Percentiles rank a stretch among this genome's conserved stretches.
phyloP scores from a whole-genome alignment of 495 filamentous ascomycete species.

The Annulohypoxylon stygium region DNA sequence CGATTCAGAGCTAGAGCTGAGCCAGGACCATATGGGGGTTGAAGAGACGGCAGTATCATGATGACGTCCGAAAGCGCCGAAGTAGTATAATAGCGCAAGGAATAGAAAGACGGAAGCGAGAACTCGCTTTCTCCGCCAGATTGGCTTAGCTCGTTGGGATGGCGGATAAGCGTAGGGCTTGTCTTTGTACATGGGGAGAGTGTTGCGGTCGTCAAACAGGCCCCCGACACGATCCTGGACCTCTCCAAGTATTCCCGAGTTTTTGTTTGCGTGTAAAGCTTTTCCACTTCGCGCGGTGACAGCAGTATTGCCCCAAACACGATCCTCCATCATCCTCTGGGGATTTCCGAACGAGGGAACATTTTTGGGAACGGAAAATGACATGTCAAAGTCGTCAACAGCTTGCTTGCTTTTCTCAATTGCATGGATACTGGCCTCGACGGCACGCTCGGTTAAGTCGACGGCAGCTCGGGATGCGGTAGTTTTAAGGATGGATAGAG shows the following conservation, averaged over 20 bases:
- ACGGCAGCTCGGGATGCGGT: slow-evolving; percentile 56
- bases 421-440: slow-evolving; percentile 57
- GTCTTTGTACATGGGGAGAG: slow-evolving; percentile 97
- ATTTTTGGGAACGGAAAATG: slow-evolving; percentile 75
- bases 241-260: slow-evolving; percentile 58
- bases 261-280: slow-evolving; percentile 44
- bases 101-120: slow-evolving; percentile 56
- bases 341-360: slow-evolving; percentile 78
- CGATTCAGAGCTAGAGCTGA: slow-evolving; percentile 53
- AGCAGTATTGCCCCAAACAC: slow-evolving; percentile 69
- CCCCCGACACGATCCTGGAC: slow-evolving; percentile 60
- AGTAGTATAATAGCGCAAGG: slow-evolving; percentile 69
- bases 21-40: slow-evolving; percentile 59
- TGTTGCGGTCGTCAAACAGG: slow-evolving; percentile 67
- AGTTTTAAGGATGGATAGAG: slow-evolving; percentile 60
- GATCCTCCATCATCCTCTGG: slow-evolving; percentile 76
- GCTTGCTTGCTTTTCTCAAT: slow-evolving; percentile 59
- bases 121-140: slow-evolving; percentile 66
- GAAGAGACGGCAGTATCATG: slow-evolving; percentile 49
- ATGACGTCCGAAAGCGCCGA: slow-evolving; percentile 64
- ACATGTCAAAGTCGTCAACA: slow-evolving; percentile 68
- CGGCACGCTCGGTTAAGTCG: slow-evolving; percentile 56
- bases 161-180: slow-evolving; percentile 85
- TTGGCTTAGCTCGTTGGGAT: slow-evolving; percentile 62
- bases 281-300: slow-evolving; percentile 45